A percentile compares a stretch with the other conserved stretches of the same genome.
These are phyloP conservation scores for Colletotrichum eleusines DNA, from an alignment of 2,329 filamentous ascomycete genomes.

Conservation along the genomic window DNA sequence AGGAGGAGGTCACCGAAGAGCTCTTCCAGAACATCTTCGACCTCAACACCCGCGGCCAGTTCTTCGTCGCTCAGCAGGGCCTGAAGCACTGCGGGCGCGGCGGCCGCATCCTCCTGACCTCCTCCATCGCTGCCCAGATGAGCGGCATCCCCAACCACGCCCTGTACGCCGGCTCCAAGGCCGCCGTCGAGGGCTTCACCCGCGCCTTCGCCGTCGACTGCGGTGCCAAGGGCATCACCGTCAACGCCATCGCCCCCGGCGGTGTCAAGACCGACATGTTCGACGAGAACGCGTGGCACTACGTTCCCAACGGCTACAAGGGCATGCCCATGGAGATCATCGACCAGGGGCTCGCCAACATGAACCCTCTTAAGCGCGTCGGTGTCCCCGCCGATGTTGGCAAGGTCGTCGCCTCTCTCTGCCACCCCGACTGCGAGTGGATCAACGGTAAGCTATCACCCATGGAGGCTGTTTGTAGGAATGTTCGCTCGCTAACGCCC, in stretches of 20 bases:
- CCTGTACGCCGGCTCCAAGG: slow-evolving; percentile 79
- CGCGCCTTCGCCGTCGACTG: slow-evolving; percentile 80
- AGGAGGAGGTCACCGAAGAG: slow-evolving; percentile 76
- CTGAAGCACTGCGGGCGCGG: slow-evolving; percentile 78
- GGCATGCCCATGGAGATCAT: slow-evolving; percentile 65
- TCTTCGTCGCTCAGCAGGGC: slow-evolving; percentile 82
- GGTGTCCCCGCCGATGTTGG: slow-evolving; percentile 70
- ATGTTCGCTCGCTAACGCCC: slow-evolving; percentile 64
- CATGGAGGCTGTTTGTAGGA: slow-evolving; percentile 50
- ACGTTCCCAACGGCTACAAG: slow-evolving; percentile 68
- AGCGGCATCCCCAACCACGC: slow-evolving; percentile 77
- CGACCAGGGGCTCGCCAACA: slow-evolving; percentile 65
- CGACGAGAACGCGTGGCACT: slow-evolving; percentile 75
- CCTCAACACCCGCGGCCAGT: slow-evolving; percentile 78
- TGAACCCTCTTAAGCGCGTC: slow-evolving; percentile 70
- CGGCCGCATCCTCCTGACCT: slow-evolving; percentile 80
- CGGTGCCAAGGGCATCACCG: slow-evolving; percentile 75
- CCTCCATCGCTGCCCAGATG: slow-evolving; percentile 75
- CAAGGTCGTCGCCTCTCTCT: slow-evolving; percentile 66
- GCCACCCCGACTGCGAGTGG: slow-evolving; percentile 72
- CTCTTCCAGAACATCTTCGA: slow-evolving; percentile 80
- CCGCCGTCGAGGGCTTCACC: slow-evolving; percentile 79
- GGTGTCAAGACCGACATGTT: slow-evolving; percentile 85
- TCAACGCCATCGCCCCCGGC: slow-evolving; percentile 79
- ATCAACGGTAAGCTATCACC: slow-evolving; percentile 67